These are phyloP conservation scores for Xylariaceae sp. DNA, from an alignment of 2,329 filamentous ascomycete genomes.

Conservation along the genomic window DNA sequence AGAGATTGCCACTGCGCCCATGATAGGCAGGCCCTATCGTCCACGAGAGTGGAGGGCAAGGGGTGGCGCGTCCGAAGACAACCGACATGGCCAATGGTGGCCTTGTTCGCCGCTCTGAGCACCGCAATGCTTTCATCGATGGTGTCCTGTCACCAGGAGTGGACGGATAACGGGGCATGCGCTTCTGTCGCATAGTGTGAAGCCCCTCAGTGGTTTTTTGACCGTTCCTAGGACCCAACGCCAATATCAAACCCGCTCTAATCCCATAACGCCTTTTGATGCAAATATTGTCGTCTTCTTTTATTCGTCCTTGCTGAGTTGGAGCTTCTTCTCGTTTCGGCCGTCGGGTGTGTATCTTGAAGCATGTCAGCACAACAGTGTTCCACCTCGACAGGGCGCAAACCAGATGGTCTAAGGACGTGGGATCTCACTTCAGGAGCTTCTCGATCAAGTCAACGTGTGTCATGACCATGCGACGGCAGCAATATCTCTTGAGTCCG, in stretches of 20 bases:
- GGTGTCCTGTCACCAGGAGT: too few relatives aligned
- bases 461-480: slow-evolving; percentile 98
- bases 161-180: too few relatives aligned
- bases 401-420: too few relatives aligned
- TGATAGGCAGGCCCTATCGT: too few relatives aligned
- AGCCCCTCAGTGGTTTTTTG: slow-evolving; percentile 3
- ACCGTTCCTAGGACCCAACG: slow-evolving; percentile 12
- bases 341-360: slow-evolving; percentile 57
- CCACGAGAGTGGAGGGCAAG: too few relatives aligned
- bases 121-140: too few relatives aligned
- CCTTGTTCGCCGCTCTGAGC: too few relatives aligned
- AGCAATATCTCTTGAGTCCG: slow-evolving; percentile 93
- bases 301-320: slow-evolving; percentile 29
- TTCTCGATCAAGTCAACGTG: slow-evolving; percentile 99
- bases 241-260: slow-evolving; percentile 20
- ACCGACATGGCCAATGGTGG: too few relatives aligned
- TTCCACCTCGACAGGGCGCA: too few relatives aligned
- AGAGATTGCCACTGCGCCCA: too few relatives aligned
- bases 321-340: slow-evolving; percentile 57
- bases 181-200: slow-evolving; percentile 1
- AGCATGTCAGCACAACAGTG: slow-evolving; percentile 13
- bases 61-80: too few relatives aligned
- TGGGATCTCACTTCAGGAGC: slow-evolving; percentile 69
- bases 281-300: slow-evolving; percentile 18
- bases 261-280: slow-evolving; percentile 28